Evolutionary conservation across 352 stramenopile species (phyloP).

Genomic region (Thalassiosira gravida): DNA sequence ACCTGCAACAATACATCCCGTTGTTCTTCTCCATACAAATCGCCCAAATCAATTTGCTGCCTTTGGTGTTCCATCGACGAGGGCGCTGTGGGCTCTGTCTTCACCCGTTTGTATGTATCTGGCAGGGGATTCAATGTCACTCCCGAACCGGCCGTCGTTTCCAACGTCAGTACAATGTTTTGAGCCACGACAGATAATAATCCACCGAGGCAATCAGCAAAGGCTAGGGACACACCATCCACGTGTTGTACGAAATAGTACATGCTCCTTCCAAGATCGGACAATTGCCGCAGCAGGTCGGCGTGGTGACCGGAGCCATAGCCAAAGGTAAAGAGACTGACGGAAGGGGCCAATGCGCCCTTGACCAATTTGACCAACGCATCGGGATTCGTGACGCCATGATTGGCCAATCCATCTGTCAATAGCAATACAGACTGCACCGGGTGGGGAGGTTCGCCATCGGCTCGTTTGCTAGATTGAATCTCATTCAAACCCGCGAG

Average conservation of each 20-base stretch:
- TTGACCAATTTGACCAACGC: too few relatives aligned
- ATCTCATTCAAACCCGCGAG: neutral
- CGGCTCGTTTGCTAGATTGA: too few relatives aligned
- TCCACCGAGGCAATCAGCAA: constrained; percentile 83
- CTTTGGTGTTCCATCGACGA: too few relatives aligned
- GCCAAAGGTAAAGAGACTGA: constrained; percentile 80
- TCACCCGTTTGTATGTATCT: too few relatives aligned
- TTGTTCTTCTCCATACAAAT: constrained; percentile 70
- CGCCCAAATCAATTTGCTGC: constrained; percentile 59
- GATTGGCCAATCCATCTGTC: neutral
- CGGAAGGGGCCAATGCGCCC: too few relatives aligned
- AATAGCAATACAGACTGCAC: neutral
- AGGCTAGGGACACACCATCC: constrained; percentile 74
- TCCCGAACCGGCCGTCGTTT: constrained; percentile 31
- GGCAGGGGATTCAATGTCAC: constrained; percentile 63
- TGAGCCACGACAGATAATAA: constrained; percentile 82
- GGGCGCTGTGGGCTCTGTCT: constrained; percentile 40
- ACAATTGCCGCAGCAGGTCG: constrained; percentile 60
- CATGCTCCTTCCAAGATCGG: constrained; percentile 67
- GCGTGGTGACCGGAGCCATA: constrained; percentile 78
- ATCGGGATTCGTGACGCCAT: constrained; percentile 2
- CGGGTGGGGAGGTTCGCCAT: too few relatives aligned
- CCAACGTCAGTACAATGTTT: constrained; percentile 69
- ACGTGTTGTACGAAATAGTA: constrained; percentile 59
- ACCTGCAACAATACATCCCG: constrained; percentile 56